A percentile compares a stretch with the other conserved stretches of the same genome.
Conservation (phyloP, 805 yeast genomes). For the Millerozyma acaciae region DNA sequence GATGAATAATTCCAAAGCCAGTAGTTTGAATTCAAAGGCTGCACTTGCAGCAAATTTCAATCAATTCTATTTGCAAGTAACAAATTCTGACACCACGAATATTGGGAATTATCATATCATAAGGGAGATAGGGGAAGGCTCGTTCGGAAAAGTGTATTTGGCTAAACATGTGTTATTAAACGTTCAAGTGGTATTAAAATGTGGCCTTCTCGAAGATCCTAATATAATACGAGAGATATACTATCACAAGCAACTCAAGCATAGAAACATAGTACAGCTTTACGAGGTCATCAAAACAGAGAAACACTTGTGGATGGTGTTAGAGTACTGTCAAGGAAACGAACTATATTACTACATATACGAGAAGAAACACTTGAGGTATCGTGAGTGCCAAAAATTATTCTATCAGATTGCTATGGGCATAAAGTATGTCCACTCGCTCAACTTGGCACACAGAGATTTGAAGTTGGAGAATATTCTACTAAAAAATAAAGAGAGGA, state of each 20-base stretch:
- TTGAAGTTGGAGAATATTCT: slow-evolving; percentile 77
- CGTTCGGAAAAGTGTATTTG: slow-evolving; percentile 87
- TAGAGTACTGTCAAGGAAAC: slow-evolving; percentile 85
- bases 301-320: slow-evolving; percentile 73
- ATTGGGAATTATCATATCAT: slow-evolving; percentile 79
- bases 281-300: slow-evolving; percentile 87
- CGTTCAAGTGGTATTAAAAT: slow-evolving; percentile 75
- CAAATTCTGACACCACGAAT: slow-evolving; percentile 48
- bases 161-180: slow-evolving; percentile 76
- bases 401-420: slow-evolving; percentile 67
- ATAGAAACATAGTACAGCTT: slow-evolving; percentile 76
- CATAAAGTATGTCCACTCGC: slow-evolving; percentile 69
- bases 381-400: slow-evolving; percentile 47
- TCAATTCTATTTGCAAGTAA: slow-evolving; percentile 44
- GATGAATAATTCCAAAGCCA: slow-evolving; percentile 17
- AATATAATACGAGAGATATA: slow-evolving; percentile 87
- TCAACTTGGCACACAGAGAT: slow-evolving; percentile 81
- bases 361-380: slow-evolving; percentile 45
- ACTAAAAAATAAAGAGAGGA: slow-evolving; percentile 47
- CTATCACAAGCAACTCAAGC: slow-evolving; percentile 79
- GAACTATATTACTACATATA: slow-evolving; percentile 70
- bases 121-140: slow-evolving; percentile 82
- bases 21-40: slow-evolving; percentile 42
- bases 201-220: slow-evolving; percentile 73
- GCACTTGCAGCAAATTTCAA: slow-evolving; percentile 64